A percentile compares a stretch with the other conserved stretches of the same genome.
Evolutionary conservation across 768 basidiomycete genomes (phyloP).

Genomic region (Bullera alba): DNA sequence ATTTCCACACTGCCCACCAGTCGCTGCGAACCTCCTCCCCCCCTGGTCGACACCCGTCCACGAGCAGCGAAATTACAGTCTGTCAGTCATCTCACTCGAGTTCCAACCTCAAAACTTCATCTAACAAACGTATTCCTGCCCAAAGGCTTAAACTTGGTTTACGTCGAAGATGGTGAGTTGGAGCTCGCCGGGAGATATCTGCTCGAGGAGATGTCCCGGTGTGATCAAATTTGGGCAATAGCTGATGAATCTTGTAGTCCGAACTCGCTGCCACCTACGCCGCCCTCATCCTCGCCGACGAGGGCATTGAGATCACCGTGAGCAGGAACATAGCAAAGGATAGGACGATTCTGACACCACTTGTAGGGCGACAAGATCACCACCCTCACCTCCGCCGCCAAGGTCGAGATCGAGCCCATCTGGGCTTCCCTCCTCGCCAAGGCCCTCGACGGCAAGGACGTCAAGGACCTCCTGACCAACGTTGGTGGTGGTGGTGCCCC

Average conservation of each 20-base stretch:
- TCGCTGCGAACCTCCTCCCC: background rate
- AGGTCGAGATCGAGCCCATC: constrained; percentile 85
- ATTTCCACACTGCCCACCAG: background rate
- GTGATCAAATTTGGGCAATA: too few relatives aligned
- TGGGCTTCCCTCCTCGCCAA: constrained; percentile 97
- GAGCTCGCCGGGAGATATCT: too few relatives aligned
- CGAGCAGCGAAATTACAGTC: background rate
- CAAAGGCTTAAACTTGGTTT: constrained; percentile 29
- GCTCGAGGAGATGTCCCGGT: too few relatives aligned
- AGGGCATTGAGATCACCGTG: constrained; percentile 93
- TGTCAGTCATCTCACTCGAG: constrained; percentile 1
- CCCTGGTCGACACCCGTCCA: too few relatives aligned
- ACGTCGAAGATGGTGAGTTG: constrained; percentile 31
- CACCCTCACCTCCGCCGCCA: constrained; percentile 74
- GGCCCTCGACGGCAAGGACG: constrained; percentile 94
- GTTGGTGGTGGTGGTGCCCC: constrained; percentile 88
- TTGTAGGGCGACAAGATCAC: constrained; percentile 80
- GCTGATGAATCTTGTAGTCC: too few relatives aligned
- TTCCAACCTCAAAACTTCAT: constrained; percentile 11
- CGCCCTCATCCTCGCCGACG: constrained; percentile 96
- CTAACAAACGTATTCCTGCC: constrained; percentile 19
- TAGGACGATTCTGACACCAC: background rate
- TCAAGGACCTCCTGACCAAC: constrained; percentile 90
- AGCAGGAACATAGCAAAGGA: constrained; percentile 44
- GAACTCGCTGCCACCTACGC: constrained; percentile 95